A percentile compares a stretch with the other conserved stretches of the same genome.
These are phyloP conservation scores for Candida neerlandica DNA, from an alignment of 1,139 yeast genomes.

Conservation along the genomic window DNA sequence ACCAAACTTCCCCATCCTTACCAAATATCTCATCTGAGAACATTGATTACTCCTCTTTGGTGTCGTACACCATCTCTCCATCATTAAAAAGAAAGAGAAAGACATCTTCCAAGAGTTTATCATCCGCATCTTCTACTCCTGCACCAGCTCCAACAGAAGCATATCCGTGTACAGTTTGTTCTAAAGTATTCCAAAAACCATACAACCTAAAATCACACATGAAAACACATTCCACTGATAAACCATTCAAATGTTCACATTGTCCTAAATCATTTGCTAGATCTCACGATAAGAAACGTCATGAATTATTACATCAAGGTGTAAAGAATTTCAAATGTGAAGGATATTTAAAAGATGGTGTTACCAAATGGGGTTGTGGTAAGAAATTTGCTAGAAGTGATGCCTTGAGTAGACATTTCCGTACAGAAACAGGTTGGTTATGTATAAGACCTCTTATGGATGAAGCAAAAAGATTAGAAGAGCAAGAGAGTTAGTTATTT, in stretches of 20 bases:
- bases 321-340: slow-evolving; percentile 58
- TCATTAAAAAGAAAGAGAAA: slow-evolving; percentile 38
- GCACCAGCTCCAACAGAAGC: slow-evolving; percentile 15
- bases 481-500: slow-evolving; percentile 9
- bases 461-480: slow-evolving; percentile 39
- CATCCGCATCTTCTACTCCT: slow-evolving; percentile 6
- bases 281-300: slow-evolving; percentile 59
- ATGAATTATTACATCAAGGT: slow-evolving; percentile 57
- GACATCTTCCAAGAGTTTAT: slow-evolving; percentile 8
- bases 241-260: slow-evolving; percentile 52
- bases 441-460: slow-evolving; percentile 59
- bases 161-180: slow-evolving; percentile 50
- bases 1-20: slow-evolving; percentile 5
- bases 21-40: slow-evolving; percentile 7
- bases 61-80: slow-evolving; percentile 41
- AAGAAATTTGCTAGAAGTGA: slow-evolving; percentile 60
- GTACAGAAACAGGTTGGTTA: slow-evolving; percentile 61
- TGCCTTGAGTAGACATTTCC: slow-evolving; percentile 58
- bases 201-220: slow-evolving; percentile 59
- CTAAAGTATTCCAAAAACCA: slow-evolving; percentile 53
- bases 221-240: slow-evolving; percentile 58
- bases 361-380: slow-evolving; percentile 61
- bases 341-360: slow-evolving; percentile 53
- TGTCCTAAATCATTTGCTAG: slow-evolving; percentile 58
- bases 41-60: slow-evolving; percentile 42